These are phyloP conservation scores for Spencermartinsiella ligniputridi DNA, from an alignment of 1,139 yeast species.

Conservation along the genomic window DNA sequence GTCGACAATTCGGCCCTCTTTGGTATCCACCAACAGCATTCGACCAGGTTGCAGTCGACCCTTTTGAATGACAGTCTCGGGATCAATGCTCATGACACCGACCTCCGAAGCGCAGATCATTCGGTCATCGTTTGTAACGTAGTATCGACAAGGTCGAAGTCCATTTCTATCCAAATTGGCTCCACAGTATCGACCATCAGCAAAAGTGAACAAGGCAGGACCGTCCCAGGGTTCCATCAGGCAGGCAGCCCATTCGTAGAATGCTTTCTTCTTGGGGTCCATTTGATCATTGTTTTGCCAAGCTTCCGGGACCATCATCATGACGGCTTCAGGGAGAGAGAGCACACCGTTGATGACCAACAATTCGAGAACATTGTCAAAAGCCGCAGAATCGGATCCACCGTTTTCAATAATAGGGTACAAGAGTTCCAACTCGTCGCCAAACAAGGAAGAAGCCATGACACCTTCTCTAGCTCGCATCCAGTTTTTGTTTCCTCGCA, in stretches of 20 bases:
- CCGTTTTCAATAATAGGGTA: conserved; percentile 98
- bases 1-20: conserved; percentile 88
- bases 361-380: conserved; percentile 90
- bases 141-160: conserved; percentile 96
- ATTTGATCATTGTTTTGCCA: conserved; percentile 86
- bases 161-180: conserved; percentile 98
- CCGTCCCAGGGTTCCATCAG: conserved; percentile 99
- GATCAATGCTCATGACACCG: conserved; percentile 88
- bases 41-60: conserved; percentile 97
- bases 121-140: conserved; percentile 89
- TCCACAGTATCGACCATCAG: conserved; percentile 97
- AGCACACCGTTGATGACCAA: conserved; percentile 88
- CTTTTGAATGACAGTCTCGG: conserved; percentile 77
- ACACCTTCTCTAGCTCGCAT: conserved; percentile 99
- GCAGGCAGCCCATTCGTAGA: conserved; percentile 99
- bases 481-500: conserved; percentile 98
- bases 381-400: conserved; percentile 98
- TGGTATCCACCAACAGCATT: conserved; percentile 91
- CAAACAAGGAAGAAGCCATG: conserved; percentile 81
- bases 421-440: conserved; percentile 84
- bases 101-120: conserved; percentile 98
- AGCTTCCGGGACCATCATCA: conserved; percentile 97
- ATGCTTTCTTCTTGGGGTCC: conserved; percentile 89
- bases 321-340: conserved; percentile 93
- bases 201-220: conserved; percentile 93